Evolutionary conservation across 331 rosid species (phyloP).

Genomic region (Stylosanthes scabra): DNA sequence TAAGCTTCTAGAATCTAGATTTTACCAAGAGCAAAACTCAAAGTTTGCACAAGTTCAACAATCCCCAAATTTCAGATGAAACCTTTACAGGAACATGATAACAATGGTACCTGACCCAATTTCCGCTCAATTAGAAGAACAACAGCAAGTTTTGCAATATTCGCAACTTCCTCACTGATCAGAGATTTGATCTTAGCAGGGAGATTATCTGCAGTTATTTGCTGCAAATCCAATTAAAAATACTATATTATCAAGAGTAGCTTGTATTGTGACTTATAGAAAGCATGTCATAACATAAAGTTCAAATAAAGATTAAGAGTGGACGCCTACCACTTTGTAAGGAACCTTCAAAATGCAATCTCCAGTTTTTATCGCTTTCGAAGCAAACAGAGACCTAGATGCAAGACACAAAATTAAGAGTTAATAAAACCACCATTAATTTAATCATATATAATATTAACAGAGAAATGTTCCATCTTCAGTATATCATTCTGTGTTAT

Average conservation of each 20-base stretch:
- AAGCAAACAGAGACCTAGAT: conserved; percentile 69
- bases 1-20: conserved; percentile 11
- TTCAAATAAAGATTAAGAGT: background rate
- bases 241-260: conserved; percentile 14
- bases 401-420: conserved; percentile 11
- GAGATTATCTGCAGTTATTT: conserved; percentile 67
- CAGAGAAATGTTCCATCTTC: background rate
- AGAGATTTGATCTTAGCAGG: conserved; percentile 50
- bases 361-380: conserved; percentile 59
- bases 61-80: conserved; percentile 27
- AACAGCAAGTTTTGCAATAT: conserved; percentile 64
- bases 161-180: conserved; percentile 54
- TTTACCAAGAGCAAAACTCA: conserved; percentile 17
- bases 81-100: conserved; percentile 3
- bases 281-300: background rate
- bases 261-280: background rate
- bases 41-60: conserved; percentile 9
- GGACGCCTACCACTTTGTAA: conserved; percentile 55
- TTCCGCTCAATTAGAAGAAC: conserved; percentile 66
- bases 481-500: background rate
- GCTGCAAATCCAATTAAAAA: conserved; percentile 57
- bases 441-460: background rate
- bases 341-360: conserved; percentile 80
- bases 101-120: conserved; percentile 52
- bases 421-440: background rate